A percentile compares a stretch with the other conserved stretches of the same genome.
phyloP scores from a whole-genome alignment of 345 rosid genomes.

The Boechera divaricarpa region DNA sequence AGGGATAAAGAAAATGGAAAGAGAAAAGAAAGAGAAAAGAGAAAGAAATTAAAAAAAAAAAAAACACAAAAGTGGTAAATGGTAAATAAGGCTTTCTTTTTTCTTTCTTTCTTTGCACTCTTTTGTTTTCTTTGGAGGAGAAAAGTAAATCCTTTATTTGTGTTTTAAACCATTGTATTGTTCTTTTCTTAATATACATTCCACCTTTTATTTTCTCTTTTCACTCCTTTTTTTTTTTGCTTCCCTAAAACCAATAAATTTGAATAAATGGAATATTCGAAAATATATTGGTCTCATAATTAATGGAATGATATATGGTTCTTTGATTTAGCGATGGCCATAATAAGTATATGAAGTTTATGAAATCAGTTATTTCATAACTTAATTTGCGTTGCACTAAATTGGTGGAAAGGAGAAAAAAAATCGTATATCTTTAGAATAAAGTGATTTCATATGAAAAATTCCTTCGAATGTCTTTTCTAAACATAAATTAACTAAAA shows the following conservation, averaged over 20 bases:
- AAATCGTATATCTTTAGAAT: background rate
- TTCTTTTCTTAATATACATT: constrained; percentile 36
- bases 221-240: background rate
- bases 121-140: constrained; percentile 46
- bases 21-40: constrained; percentile 18
- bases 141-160: constrained; percentile 41
- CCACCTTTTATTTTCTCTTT: constrained; percentile 29
- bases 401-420: background rate
- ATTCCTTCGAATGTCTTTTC: constrained; percentile 15
- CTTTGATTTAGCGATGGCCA: background rate
- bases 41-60: constrained; percentile 6
- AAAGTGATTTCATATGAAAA: constrained; percentile 15
- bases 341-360: background rate
- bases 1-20: constrained; percentile 30
- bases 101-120: constrained; percentile 45
- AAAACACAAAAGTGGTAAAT: constrained; percentile 41
- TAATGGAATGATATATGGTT: constrained; percentile 6
- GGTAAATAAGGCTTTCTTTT: constrained; percentile 51
- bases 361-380: background rate
- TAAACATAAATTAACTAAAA: constrained; percentile 13
- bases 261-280: background rate
- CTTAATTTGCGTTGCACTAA: background rate
- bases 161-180: constrained; percentile 34
- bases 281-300: background rate
- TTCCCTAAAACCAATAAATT: constrained; percentile 10